Conservation (phyloP, 2,329 filamentous ascomycete genomes). For the Coniella vitis region DNA sequence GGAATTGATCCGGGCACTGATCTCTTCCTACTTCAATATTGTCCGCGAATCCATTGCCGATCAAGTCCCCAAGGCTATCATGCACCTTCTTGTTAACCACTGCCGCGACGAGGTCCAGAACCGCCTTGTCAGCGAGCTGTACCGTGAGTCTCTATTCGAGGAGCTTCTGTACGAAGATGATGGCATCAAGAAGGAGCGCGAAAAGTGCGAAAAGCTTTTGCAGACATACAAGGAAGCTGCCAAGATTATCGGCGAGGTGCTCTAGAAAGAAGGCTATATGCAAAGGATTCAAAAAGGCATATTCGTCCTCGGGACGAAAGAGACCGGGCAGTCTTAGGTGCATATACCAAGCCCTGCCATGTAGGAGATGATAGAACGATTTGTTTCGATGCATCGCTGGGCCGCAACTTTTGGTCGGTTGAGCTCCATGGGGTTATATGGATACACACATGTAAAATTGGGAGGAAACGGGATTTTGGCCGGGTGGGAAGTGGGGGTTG, state of each 20-base stretch:
- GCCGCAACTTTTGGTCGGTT: background rate
- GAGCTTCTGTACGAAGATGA: conserved; percentile 97
- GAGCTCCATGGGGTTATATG: too few relatives aligned
- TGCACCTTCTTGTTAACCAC: conserved; percentile 97
- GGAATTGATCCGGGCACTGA: conserved; percentile 90
- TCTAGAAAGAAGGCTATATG: conserved; percentile 41
- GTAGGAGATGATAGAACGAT: too few relatives aligned
- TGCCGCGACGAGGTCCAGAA: conserved; percentile 98
- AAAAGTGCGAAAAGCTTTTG: conserved; percentile 96
- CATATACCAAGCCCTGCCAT: too few relatives aligned
- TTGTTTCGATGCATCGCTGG: background rate
- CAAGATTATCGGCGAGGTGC: conserved; percentile 95
- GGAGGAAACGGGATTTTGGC: too few relatives aligned
- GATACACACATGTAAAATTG: too few relatives aligned
- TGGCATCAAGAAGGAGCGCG: conserved; percentile 90
- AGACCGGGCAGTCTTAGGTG: too few relatives aligned
- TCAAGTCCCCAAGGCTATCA: conserved; percentile 96
- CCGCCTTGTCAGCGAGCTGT: conserved; percentile 87
- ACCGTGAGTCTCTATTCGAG: conserved; percentile 84
- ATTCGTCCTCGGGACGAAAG: too few relatives aligned
- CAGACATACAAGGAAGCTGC: conserved; percentile 95
- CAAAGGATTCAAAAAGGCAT: too few relatives aligned
- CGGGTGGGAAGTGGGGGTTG: background rate
- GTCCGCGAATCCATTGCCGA: conserved; percentile 98
- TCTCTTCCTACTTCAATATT: conserved; percentile 98